phyloP scores from a whole-genome alignment of 371 early-diverging fungal species.

The Globomyces sp. region DNA sequence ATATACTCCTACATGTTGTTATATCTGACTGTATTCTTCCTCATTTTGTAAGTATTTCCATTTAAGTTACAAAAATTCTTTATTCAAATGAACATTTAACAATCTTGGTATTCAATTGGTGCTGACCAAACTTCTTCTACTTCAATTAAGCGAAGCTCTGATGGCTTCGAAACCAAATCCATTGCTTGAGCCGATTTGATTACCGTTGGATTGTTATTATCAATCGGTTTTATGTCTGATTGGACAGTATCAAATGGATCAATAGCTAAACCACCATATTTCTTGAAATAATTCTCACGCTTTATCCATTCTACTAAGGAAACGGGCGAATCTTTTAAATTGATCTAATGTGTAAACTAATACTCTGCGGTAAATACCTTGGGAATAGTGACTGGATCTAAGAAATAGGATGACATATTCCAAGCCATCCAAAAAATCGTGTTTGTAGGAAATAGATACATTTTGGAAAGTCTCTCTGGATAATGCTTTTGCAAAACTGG shows the following conservation, averaged over 20 bases:
- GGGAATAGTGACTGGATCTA: conserved; percentile 24
- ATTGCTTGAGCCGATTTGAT: background rate
- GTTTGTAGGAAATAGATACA: conserved; percentile 39
- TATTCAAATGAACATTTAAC: background rate
- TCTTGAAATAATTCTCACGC: conserved; percentile 25
- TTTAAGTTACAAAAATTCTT: conserved; percentile 3
- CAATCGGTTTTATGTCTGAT: background rate
- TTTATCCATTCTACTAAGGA: conserved; percentile 21
- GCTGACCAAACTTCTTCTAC: conserved; percentile 21
- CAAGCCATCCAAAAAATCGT: conserved; percentile 31
- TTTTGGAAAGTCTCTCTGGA: conserved; percentile 32
- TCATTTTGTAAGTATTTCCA: too few species aligned
- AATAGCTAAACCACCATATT: conserved; percentile 26
- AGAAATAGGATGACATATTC: conserved; percentile 30
- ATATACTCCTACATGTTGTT: too few species aligned
- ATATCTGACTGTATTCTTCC: too few species aligned
- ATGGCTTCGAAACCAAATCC: background rate
- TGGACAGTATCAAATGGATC: conserved; percentile 26
- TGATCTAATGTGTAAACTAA: background rate
- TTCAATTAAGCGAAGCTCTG: background rate
- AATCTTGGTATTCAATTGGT: conserved; percentile 20
- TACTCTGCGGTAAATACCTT: conserved; percentile 33
- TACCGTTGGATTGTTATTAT: background rate
- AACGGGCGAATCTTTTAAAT: conserved; percentile 6
- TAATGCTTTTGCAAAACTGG: conserved; percentile 32